Evolutionary conservation across 371 early-diverging fungal species (phyloP).

Genomic region (Dichotomocladium elegans): DNA sequence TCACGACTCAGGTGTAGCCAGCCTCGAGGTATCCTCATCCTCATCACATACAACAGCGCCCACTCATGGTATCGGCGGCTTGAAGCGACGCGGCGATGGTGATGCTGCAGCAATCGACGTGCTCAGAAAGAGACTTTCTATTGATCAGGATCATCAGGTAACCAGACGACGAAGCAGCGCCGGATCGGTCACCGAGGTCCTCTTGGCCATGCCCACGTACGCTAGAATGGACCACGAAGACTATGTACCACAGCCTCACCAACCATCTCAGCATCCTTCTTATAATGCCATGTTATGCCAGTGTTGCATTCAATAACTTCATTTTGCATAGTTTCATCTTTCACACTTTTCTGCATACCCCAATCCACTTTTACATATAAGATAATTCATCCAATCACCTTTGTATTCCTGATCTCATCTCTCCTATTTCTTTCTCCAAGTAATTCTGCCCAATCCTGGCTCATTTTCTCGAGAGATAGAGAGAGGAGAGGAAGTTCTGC

Average conservation of each 20-base stretch:
- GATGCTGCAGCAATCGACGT: constrained; percentile 12
- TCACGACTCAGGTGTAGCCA: too few species aligned
- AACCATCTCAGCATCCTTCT: constrained; percentile 9
- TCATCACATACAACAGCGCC: too few species aligned
- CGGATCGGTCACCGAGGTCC: not conserved
- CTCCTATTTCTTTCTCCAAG: not conserved
- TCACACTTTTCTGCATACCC: not conserved
- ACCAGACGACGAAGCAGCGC: not conserved
- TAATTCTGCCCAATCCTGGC: not conserved
- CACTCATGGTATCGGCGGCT: too few species aligned
- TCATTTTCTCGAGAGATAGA: not conserved
- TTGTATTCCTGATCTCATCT: not conserved
- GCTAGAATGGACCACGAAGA: constrained; percentile 11
- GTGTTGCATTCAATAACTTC: constrained; percentile 24
- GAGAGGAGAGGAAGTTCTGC: too few species aligned
- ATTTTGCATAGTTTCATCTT: not conserved
- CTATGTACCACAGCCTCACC: constrained; percentile 8
- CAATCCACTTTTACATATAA: not conserved
- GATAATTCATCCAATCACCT: not conserved
- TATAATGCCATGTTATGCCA: constrained; percentile 29
- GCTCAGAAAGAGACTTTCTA: constrained; percentile 9
- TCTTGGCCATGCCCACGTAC: constrained; percentile 20
- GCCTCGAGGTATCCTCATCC: too few species aligned
- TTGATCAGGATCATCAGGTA: not conserved
- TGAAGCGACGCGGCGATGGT: constrained; percentile 12